A percentile compares a stretch with the other conserved stretches of the same genome.
Conservation (phyloP, 192 early-diverging fungal genomes). For the Coemansia sp. region DNA sequence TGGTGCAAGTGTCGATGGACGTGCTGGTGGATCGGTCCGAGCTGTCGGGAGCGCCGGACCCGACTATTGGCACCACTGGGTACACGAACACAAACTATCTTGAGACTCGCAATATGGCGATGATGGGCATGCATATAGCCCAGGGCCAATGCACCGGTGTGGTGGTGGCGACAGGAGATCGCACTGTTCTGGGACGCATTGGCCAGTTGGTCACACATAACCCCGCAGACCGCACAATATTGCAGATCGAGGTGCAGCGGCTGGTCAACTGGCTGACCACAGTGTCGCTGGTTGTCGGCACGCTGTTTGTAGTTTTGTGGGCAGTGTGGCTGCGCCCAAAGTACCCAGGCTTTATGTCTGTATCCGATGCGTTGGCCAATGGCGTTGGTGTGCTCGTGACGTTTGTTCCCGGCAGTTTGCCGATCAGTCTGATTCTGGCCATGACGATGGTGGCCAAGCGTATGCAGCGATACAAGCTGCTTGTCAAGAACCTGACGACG, state of each 20-base stretch:
- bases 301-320: conserved; percentile 56
- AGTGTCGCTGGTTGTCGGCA: conserved; percentile 54
- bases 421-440: conserved; percentile 73
- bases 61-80: conserved; percentile 62
- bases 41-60: conserved; percentile 75
- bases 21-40: conserved; percentile 76
- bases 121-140: conserved; percentile 70
- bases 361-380: conserved; percentile 53
- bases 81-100: conserved; percentile 72
- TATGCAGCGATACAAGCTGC: conserved; percentile 68
- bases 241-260: conserved; percentile 66
- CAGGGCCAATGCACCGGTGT: conserved; percentile 73
- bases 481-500: conserved; percentile 80
- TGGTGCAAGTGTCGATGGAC: conserved; percentile 64
- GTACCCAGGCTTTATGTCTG: conserved; percentile 60
- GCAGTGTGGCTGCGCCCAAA: conserved; percentile 59
- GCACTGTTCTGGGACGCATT: conserved; percentile 75
- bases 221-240: conserved; percentile 60
- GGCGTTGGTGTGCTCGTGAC: conserved; percentile 70
- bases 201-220: conserved; percentile 57
- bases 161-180: conserved; percentile 75
- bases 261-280: conserved; percentile 72
- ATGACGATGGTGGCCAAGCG: conserved; percentile 74
- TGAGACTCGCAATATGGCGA: conserved; percentile 81
- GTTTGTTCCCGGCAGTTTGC: conserved; percentile 80